Percentiles rank a stretch among this genome's conserved stretches.
These are phyloP conservation scores for Phytophthora aleatoria DNA, from an alignment of 352 stramenopile species.

Conservation along the genomic window DNA sequence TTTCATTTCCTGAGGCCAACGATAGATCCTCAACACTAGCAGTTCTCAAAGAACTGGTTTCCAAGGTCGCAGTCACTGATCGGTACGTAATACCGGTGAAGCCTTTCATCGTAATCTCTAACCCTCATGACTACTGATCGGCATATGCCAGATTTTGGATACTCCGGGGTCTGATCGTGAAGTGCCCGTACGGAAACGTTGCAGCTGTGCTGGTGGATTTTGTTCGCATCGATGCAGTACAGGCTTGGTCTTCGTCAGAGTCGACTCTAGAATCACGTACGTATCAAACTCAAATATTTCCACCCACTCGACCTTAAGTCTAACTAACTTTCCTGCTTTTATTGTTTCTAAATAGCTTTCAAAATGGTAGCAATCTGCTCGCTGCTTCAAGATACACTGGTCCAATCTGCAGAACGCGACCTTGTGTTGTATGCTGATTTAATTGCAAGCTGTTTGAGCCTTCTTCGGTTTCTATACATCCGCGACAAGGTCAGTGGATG, in stretches of 20 bases:
- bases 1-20: conserved; percentile 52
- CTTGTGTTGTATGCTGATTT: conserved; percentile 65
- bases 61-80: conserved; percentile 36
- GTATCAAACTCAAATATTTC: conserved; percentile 5
- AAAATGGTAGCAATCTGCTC: conserved; percentile 30
- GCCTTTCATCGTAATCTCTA: neutral
- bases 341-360: conserved; percentile 24
- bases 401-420: conserved; percentile 57
- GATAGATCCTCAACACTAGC: conserved; percentile 46
- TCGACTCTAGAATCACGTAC: conserved; percentile 32
- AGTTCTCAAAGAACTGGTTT: conserved; percentile 46
- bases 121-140: neutral
- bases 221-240: conserved; percentile 51
- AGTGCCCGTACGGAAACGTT: conserved; percentile 80
- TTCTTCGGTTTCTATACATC: conserved; percentile 67
- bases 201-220: conserved; percentile 67
- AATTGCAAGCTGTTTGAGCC: conserved; percentile 67
- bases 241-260: conserved; percentile 40
- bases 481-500: conserved; percentile 57
- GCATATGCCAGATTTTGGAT: conserved; percentile 48
- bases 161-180: conserved; percentile 42
- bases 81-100: conserved; percentile 30
- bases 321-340: neutral
- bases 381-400: conserved; percentile 42
- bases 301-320: conserved; percentile 2